Conservation (phyloP, 1,284 basidiomycete species). For the Microbotryum intermedium region DNA sequence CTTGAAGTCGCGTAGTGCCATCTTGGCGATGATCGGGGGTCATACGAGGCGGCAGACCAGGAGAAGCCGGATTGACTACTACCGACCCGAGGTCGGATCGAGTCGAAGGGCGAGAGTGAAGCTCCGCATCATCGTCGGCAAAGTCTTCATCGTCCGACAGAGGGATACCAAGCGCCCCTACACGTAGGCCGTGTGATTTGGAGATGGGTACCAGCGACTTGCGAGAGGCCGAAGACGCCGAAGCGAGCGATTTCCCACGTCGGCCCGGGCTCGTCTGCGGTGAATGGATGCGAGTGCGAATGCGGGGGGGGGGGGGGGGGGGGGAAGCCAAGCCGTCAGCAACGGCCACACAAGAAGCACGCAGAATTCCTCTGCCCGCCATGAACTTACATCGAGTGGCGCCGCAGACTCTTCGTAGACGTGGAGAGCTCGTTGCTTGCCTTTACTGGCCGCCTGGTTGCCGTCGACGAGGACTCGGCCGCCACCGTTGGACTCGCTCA, state of each 20-base stretch:
- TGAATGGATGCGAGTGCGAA: too few species aligned
- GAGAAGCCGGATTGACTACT: conserved; percentile 7
- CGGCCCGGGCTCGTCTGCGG: too few species aligned
- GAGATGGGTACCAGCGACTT: neutral
- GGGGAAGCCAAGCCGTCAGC: too few species aligned
- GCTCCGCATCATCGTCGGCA: neutral
- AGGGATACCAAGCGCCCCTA: conserved; percentile 20
- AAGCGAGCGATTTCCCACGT: neutral
- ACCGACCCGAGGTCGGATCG: conserved; percentile 6
- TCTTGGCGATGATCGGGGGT: conserved; percentile 5
- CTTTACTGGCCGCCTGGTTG: too few species aligned
- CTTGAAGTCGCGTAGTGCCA: conserved; percentile 1
- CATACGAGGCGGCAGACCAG: neutral
- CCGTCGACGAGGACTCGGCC: too few species aligned
- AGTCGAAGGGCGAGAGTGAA: neutral
- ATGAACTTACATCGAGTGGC: too few species aligned
- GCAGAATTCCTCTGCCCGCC: too few species aligned
- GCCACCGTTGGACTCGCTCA: too few species aligned
- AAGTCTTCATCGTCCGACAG: conserved; percentile 7
- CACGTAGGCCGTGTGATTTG: neutral
- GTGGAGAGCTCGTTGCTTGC: too few species aligned
- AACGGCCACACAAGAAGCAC: too few species aligned
- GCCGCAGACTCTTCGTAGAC: too few species aligned
- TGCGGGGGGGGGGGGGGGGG: too few species aligned
- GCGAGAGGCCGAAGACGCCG: neutral